Base-by-base conservation (phyloP, 306 rosid genomes). In the Ammopiptanthus mongolicus region DNA sequence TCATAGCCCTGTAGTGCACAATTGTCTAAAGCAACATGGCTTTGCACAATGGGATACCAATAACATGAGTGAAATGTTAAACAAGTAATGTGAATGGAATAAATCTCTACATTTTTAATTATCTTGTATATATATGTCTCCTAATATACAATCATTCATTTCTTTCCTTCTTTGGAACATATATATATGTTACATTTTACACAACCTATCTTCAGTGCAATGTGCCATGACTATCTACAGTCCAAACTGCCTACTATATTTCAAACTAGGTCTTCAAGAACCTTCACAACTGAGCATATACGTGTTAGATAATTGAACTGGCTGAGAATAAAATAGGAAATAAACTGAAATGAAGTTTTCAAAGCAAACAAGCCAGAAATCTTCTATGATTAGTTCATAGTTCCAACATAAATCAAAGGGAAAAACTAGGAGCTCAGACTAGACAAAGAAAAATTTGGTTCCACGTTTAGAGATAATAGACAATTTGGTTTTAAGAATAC, bases 291-390 rank as follows among this genome's bases (percentile, higher is more conserved):
- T 51, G n/a, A 22, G 22, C 36, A 23, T 17, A 69, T 4, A 28
- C 60, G 13, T 19, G 21, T 23, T 59, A 66, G 66, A 80, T 57
- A 36, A 60, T 80, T 73, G 79, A 63, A 62, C 18, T 48, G n/a
- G 31, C 8, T 5, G 2, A 17, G 17, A 48, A 5, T 33, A 73
- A 47, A 48, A 37, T 19, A 59, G 39, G 13, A 55, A 67, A 60
- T 42, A 47, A 73, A 57, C 22, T 25, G 59, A 62, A 69, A 42
- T 48, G 39, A 62, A 28, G 44, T 37, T 68, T 34, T 60, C 61
- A 60, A 76, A 81, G 62, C 39, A 48, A 31, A 37, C 14, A 39
- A 50, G 15, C 71, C 41, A 19, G 15, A 53, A 48, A 13, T 42
- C 6, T 46, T 59, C 57, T 2, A 51, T 36, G 41, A 36, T 10